Base-by-base conservation (phyloP, 2,329 filamentous ascomycete genomes). In the Juglanconis sp. region DNA sequence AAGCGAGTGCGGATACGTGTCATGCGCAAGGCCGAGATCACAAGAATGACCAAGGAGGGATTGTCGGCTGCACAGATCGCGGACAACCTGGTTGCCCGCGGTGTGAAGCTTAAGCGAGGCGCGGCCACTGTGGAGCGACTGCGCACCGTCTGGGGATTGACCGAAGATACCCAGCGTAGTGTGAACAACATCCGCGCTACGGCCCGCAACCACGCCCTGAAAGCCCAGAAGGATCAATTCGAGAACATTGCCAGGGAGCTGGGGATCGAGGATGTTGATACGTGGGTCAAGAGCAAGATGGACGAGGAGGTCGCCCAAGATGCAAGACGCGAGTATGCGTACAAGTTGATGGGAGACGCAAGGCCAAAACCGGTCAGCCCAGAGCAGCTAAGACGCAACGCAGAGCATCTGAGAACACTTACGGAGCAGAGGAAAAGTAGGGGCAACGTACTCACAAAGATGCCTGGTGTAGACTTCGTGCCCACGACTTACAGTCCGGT, bases 21-120 rank as follows among this genome's bases (percentile, higher is more conserved):
- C 8, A 50, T 60, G 57, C 61, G 57, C 36, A 57, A 60, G 38
- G 57, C 61, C 30, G 61, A 63, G 49, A 57, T 63, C 46, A 50
- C 46, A n/a, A 53, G 57, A 30, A 63, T 63, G 61, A 62, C 49
- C 2, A 54, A 53, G 15, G 57, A 56, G 32, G 57, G 60, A 35
- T 51, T 62, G 57, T 50, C 57, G 10, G 30, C 50, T 0, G 46
- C 53, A 24, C 13, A 60, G 15, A 57, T 60, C n/a, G 57, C 57
- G 0, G 50, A 60, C 36, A 60, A 63, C 49, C 57, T 63, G 15
- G 30, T 30, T 24, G 49, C 42, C 31, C 57, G 60, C 32, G 60
- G 60, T 5, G 53, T 57, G 31, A 35, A 40, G 49, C 50, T 57
- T 13, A 49, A 51, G 31, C 34, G 38, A 10, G 61, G 53, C 46